Conservation (phyloP, 2,329 filamentous ascomycete genomes). For the Colletotrichum incanum region DNA sequence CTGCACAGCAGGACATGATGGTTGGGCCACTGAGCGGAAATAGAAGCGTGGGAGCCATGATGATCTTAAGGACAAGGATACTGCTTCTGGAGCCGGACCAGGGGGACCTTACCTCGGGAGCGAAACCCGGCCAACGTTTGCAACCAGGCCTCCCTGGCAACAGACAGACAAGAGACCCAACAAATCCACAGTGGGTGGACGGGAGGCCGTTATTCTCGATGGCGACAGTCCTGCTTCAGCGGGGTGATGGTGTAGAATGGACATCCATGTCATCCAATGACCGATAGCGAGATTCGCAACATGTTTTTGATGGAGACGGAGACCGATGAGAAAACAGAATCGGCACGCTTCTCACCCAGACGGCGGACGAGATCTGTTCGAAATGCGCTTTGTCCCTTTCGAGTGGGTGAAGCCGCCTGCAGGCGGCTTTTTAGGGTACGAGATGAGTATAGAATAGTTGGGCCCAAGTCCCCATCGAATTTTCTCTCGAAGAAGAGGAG, state of each 20-base stretch:
- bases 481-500: constrained; percentile 1
- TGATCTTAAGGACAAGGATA: constrained; percentile 37
- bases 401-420: constrained; percentile 9
- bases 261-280: constrained; percentile 27
- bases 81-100: constrained; percentile 3
- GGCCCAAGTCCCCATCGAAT: background rate
- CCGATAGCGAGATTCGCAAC: constrained; percentile 40
- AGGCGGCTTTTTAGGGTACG: background rate
- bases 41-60: constrained; percentile 23
- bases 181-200: background rate
- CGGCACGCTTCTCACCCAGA: constrained; percentile 1
- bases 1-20: constrained; percentile 10
- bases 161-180: constrained; percentile 1
- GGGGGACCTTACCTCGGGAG: constrained; percentile 25
- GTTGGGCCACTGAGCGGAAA: constrained; percentile 23
- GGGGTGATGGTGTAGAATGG: constrained; percentile 20
- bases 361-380: background rate
- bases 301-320: constrained; percentile 21
- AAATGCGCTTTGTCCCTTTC: constrained; percentile 22
- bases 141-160: constrained; percentile 15
- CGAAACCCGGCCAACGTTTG: constrained; percentile 18
- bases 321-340: constrained; percentile 1
- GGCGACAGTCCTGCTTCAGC: constrained; percentile 13
- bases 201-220: constrained; percentile 1
- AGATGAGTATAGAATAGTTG: constrained; percentile 5